Evolutionary conservation across 2,329 filamentous ascomycete species (phyloP), one percentile per base, ranked within the genome.

Genomic region (Colletotrichum sansevieriae): DNA sequence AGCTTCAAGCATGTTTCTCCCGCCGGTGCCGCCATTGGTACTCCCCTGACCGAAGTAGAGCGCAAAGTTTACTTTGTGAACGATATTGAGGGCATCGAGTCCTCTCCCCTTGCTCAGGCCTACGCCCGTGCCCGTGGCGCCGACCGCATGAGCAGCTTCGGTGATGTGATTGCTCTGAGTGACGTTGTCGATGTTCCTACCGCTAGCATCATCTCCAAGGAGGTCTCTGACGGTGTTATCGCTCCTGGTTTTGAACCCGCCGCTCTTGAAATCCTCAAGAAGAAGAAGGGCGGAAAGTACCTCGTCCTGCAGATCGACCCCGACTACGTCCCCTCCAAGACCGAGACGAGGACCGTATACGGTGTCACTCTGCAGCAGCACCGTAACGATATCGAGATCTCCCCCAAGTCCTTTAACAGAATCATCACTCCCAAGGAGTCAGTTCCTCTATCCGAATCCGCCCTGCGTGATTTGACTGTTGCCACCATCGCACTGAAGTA

Each of bases 1-100:
- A 97, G 94, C 79, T 99, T 99, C 90, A 99, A 98, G 89, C 96
- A 99, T 80, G 96, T 98, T 71, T 99, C 96, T 10, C 96, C 96
- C 20, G 96, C 96, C 49, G 96, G 96, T 77, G 96, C 95, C 68
- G 95, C 96, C 73, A 96, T 99, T 76, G 96, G 95, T 73, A 90
- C 96, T 7, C 93, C 94, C 22, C 87, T 99, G 72, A 93, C 85
- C 72, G 89, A 92, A 46, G 92, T 93, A 60, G 96, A 99, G 88
- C 91, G 93, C 82, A 97, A 97, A 84, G 96, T 98, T 63, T 99
- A 97, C 86, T 98, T 99, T 86, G 96, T 99, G 68, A 93, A 97
- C 77, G 96, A 98, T 78, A 97, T 99, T 75, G 88, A 90, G 70
- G 95, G 94, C 62, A 90, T 99, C 71, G 94, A 97, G 81, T 88